Base-by-base conservation (phyloP, 495 filamentous ascomycete genomes). In the Penicillium desertorum region DNA sequence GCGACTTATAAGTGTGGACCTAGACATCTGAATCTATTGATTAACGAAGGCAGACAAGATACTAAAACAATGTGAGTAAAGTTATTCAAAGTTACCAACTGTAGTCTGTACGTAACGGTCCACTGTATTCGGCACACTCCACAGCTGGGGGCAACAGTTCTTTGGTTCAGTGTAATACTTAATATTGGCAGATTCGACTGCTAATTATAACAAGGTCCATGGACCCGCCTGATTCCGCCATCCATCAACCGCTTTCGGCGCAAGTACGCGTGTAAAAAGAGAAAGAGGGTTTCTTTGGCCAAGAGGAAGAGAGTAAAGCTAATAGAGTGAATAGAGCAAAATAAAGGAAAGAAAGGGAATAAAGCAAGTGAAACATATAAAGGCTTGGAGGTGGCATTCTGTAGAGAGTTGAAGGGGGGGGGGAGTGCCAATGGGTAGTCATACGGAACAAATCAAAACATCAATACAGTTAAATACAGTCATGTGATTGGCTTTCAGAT, bases 211-310 rank as follows among this genome's bases (percentile, higher is more conserved):
- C 48, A 52, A 42, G 36, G 25, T 11, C 45, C 30, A 32, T 34
- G 41, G 65, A 57, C 64, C 64, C 64, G 59, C 64, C 53, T 19
- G 17, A 30, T 43, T 44, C 57, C 59, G 62, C 63, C 61, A 59
- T 60, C 63, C 60, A 68, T 62, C 69, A 61, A 61, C 66, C 66
- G 65, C 66, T 69, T 70, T 50, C 57, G 66, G 70, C 58, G 39
- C 25, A 51, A 56, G 41, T 64, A 63, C 66, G 61, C 67, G 69
- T 59, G 14, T 19, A 30, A 30, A 30, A 16, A 10, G 25, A 46
- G 39, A 20, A 22, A 59, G 55, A 37, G 8, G 30, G 11, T 34
- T 30, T 30, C 29, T 30, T 30, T 30, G 9, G 6, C 8, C 25
- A 27, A 27, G 29, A 30, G 10, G 0, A 11, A 10, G 9, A 36